phyloP scores from a whole-genome alignment of 2,329 filamentous ascomycete species.

The Dactylellina sp. region DNA sequence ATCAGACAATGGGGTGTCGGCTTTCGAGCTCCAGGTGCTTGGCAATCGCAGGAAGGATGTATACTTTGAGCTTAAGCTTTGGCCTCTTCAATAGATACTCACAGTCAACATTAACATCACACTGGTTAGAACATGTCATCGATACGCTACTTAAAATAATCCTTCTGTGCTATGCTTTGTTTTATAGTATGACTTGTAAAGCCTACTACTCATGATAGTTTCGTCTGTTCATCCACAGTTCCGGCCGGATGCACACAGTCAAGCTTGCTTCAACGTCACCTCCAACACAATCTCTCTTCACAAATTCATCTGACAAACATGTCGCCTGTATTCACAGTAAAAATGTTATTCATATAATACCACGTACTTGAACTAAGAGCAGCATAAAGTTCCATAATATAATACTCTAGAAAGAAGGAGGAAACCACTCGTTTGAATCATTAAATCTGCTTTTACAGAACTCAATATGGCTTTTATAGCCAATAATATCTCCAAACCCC shows the following conservation, averaged over 20 bases:
- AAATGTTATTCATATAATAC: no score
- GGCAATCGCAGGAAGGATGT: slow-evolving; percentile 12
- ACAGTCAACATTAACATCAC: no score
- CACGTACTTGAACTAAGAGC: no score
- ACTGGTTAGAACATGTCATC: no score
- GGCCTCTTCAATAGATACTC: no score
- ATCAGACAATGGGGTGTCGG: not conserved
- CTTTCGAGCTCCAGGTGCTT: slow-evolving; percentile 1
- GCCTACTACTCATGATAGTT: not conserved
- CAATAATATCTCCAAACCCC: not conserved
- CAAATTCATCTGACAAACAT: no score
- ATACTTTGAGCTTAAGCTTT: no score
- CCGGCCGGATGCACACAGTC: not conserved
- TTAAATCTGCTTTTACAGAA: not conserved
- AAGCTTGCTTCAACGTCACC: slow-evolving; percentile 9
- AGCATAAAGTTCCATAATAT: no score
- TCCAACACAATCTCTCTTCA: slow-evolving; percentile 3
- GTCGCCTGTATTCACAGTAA: no score
- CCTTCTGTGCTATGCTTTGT: not conserved
- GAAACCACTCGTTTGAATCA: slow-evolving; percentile 1
- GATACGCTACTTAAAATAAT: not conserved
- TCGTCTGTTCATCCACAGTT: not conserved
- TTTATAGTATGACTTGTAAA: not conserved
- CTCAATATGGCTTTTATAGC: not conserved
- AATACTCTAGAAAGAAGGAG: no score